Evolutionary conservation across 768 basidiomycete species (phyloP).

Genomic region (Udeniomyces megalosporus): DNA sequence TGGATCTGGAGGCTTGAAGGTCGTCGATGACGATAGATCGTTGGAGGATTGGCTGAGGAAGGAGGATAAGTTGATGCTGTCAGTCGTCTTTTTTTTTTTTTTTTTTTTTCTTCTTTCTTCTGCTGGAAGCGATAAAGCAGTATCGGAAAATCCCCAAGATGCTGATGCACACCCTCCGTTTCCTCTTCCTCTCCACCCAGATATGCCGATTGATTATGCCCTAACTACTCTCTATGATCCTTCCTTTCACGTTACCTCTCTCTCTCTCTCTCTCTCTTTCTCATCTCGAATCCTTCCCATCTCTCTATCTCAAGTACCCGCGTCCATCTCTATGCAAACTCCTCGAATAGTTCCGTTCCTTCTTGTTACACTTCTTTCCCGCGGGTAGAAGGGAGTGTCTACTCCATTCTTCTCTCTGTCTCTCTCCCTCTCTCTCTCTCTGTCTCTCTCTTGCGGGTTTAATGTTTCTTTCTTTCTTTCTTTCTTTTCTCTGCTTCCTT

Average conservation of each 20-base stretch:
- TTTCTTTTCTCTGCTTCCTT: not conserved
- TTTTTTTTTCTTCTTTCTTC: not conserved
- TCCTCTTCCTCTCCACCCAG: not conserved
- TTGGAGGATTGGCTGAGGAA: conserved; percentile 57
- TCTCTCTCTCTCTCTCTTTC: no score
- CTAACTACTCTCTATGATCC: not conserved
- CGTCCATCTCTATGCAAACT: no score
- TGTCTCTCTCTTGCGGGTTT: not conserved
- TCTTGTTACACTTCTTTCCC: not conserved
- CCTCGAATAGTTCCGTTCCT: no score
- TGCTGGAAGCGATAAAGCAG: not conserved
- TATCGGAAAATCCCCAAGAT: not conserved
- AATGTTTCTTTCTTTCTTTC: not conserved
- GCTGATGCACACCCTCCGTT: not conserved
- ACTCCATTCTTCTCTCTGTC: not conserved
- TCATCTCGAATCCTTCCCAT: no score
- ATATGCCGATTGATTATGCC: no score
- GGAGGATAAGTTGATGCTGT: conserved; percentile 68
- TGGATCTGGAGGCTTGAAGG: conserved; percentile 36
- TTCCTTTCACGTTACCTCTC: no score
- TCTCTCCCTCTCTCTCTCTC: not conserved
- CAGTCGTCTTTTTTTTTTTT: not conserved
- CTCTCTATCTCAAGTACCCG: no score
- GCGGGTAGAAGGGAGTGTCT: no score
- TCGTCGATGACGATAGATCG: conserved; percentile 46